Conservation (phyloP, 257 asterid species). For the Przewalskia tangutica region DNA sequence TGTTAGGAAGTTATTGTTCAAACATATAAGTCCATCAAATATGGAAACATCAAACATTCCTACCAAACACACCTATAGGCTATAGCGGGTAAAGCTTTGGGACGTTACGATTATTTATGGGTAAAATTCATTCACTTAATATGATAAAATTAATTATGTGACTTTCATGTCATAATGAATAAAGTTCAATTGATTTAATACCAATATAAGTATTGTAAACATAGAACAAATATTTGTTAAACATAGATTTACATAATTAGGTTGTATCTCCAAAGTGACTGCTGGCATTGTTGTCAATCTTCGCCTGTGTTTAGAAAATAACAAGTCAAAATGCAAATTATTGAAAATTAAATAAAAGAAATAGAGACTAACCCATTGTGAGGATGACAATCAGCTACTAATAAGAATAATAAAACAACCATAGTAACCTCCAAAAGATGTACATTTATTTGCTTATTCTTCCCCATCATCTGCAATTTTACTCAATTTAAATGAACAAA, state of each 20-base stretch:
- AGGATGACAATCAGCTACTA: neutral
- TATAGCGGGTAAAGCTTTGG: no score
- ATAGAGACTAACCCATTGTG: neutral
- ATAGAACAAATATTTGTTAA: neutral
- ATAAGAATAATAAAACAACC: neutral
- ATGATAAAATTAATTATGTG: no score
- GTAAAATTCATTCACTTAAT: no score
- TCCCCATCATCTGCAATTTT: neutral
- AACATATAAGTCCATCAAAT: no score
- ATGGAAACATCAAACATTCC: no score
- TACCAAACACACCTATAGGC: no score
- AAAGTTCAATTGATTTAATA: no score
- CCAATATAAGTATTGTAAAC: no score
- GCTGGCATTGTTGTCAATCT: neutral
- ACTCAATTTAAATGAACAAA: neutral
- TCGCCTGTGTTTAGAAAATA: neutral
- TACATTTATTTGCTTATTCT: neutral
- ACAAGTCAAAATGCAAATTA: no score
- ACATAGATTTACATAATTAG: neutral
- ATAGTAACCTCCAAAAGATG: neutral
- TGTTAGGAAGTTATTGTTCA: no score
- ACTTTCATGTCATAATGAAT: no score
- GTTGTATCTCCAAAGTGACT: neutral
- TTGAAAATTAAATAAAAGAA: neutral
- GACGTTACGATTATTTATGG: no score